These are phyloP conservation scores for Scopulariopsis brevicaulis DNA, from an alignment of 2,329 filamentous ascomycete genomes.

Conservation along the genomic window DNA sequence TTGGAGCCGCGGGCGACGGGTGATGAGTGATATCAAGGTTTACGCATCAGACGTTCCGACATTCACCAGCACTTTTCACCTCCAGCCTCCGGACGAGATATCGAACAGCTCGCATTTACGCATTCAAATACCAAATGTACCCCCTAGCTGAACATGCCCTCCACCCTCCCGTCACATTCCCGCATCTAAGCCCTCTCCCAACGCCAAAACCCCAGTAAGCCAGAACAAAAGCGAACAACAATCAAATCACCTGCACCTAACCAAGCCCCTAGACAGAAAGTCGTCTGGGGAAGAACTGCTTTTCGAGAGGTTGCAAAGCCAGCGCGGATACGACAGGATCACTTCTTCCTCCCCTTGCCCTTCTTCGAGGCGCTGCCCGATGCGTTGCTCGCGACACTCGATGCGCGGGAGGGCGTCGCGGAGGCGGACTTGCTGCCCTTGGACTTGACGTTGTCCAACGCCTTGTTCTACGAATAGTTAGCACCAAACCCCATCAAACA, in stretches of 20 bases:
- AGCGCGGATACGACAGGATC: background rate
- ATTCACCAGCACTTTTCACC: no score
- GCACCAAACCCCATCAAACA: background rate
- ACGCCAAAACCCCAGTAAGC: background rate
- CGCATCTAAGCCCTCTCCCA: background rate
- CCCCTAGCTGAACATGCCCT: background rate
- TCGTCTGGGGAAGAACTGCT: background rate
- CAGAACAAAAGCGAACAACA: background rate
- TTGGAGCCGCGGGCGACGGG: no score
- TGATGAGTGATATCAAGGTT: no score
- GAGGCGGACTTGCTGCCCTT: conserved; percentile 64
- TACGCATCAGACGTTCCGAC: no score
- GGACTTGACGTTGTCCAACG: conserved; percentile 77
- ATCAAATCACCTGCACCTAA: background rate
- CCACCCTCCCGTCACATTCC: background rate
- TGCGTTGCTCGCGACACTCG: conserved; percentile 70
- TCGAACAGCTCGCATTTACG: background rate
- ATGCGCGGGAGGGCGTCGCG: conserved; percentile 69
- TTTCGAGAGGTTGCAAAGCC: background rate
- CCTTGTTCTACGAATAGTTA: conserved; percentile 62
- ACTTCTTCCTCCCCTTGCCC: conserved; percentile 41
- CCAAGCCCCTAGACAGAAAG: background rate
- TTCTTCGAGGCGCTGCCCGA: conserved; percentile 30
- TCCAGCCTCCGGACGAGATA: background rate
- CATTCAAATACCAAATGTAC: background rate